A percentile compares a stretch with the other conserved stretches of the same genome.
Conservation (phyloP, 2,329 filamentous ascomycete genomes). For the Monosporascus sp. region DNA sequence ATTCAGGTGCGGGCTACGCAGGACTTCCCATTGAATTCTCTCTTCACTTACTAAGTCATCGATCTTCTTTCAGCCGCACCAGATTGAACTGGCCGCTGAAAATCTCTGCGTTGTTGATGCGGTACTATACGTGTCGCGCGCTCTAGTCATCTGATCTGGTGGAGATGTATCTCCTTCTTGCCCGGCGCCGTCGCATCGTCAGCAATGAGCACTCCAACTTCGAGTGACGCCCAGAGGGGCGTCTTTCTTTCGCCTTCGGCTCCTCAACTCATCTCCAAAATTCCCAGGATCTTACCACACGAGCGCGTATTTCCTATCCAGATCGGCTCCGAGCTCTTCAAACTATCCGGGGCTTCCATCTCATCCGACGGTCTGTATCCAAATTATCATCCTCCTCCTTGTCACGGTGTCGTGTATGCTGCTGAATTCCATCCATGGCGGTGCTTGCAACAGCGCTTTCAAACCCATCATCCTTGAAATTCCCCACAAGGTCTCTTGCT, state of each 20-base stretch:
- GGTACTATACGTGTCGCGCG: no score
- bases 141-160: no score
- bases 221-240: constrained; percentile 22
- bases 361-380: constrained; percentile 61
- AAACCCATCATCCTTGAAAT: not conserved
- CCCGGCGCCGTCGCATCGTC: constrained; percentile 1
- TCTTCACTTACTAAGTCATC: no score
- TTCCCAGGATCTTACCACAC: constrained; percentile 57
- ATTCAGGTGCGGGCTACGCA: no score
- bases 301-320: constrained; percentile 72
- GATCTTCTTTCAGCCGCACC: no score
- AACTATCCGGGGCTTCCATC: constrained; percentile 66
- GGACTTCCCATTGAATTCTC: no score
- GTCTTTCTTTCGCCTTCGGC: constrained; percentile 23
- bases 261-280: constrained; percentile 36
- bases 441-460: not conserved
- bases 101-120: no score
- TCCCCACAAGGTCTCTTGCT: constrained; percentile 9
- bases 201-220: constrained; percentile 24
- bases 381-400: constrained; percentile 2
- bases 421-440: not conserved
- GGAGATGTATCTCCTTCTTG: not conserved
- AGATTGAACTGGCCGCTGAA: no score
- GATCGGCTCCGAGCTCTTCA: constrained; percentile 66
- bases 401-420: constrained; percentile 7